These are phyloP conservation scores for Tremella fuciformis DNA, from an alignment of 768 basidiomycete genomes.

Conservation along the genomic window DNA sequence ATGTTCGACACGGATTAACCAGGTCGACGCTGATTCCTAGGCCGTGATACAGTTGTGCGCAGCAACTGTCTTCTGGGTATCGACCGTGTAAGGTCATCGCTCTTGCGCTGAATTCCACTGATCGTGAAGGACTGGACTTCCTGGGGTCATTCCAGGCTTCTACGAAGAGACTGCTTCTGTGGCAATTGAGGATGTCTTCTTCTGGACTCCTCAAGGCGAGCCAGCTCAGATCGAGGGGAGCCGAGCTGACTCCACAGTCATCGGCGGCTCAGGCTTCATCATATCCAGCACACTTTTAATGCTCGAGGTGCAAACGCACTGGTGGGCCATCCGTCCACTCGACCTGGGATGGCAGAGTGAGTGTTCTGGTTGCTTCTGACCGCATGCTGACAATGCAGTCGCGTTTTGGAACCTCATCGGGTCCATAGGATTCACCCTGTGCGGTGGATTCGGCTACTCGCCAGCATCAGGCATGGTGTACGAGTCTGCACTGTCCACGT, in stretches of 20 bases:
- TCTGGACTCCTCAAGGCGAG: constrained; percentile 61
- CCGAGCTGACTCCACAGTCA: constrained; percentile 49
- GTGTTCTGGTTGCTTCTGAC: constrained; percentile 14
- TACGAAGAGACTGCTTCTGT: constrained; percentile 19
- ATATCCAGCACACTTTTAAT: constrained; percentile 56
- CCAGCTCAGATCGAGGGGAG: not conserved
- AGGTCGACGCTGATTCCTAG: constrained; percentile 56
- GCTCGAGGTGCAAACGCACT: constrained; percentile 60
- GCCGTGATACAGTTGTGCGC: constrained; percentile 59
- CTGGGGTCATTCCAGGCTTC: constrained; percentile 54
- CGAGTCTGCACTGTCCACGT: constrained; percentile 60
- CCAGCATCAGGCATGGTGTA: constrained; percentile 53
- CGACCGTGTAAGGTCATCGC: constrained; percentile 36
- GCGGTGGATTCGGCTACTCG: constrained; percentile 61
- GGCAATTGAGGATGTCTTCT: constrained; percentile 57
- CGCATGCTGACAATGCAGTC: constrained; percentile 35
- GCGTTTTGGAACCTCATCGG: constrained; percentile 63
- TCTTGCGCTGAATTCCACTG: not conserved
- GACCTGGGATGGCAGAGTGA: constrained; percentile 62
- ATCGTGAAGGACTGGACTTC: constrained; percentile 53
- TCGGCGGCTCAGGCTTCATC: constrained; percentile 62
- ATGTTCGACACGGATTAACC: constrained; percentile 39
- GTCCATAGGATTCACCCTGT: constrained; percentile 61
- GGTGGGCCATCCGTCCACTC: constrained; percentile 57
- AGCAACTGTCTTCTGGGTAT: constrained; percentile 65